Evolutionary conservation across 352 stramenopile genomes (phyloP).

Genomic region (Phytopythium cucurbitacearum): DNA sequence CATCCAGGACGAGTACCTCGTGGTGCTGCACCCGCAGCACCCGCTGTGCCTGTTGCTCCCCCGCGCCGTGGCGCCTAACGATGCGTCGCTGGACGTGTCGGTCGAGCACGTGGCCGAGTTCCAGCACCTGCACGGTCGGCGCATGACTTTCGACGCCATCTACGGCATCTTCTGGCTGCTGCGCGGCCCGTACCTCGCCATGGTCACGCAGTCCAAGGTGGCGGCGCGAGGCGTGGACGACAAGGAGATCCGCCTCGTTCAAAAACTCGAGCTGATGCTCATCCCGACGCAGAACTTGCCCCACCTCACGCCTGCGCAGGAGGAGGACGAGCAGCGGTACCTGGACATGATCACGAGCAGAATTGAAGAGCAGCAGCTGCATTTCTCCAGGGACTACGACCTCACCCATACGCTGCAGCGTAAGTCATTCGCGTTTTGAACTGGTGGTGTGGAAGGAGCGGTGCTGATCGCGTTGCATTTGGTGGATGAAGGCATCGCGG

Average conservation of each 20-base stretch:
- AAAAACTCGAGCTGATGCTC: constrained; percentile 60
- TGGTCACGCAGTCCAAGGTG: constrained; percentile 67
- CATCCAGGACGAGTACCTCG: constrained; percentile 67
- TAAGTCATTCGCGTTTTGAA: constrained; percentile 25
- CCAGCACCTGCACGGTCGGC: constrained; percentile 62
- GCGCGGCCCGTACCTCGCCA: constrained; percentile 58
- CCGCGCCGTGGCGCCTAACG: constrained; percentile 14
- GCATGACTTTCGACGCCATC: constrained; percentile 75
- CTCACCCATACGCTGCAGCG: constrained; percentile 77
- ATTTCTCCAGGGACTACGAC: constrained; percentile 76
- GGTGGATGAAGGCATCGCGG: constrained; percentile 35
- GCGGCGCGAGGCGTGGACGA: constrained; percentile 44
- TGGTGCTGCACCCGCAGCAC: constrained; percentile 46
- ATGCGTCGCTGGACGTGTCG: constrained; percentile 38
- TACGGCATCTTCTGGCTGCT: constrained; percentile 76
- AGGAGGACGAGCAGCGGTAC: constrained; percentile 58
- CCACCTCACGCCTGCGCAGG: constrained; percentile 36
- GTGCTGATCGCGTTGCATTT: neutral
- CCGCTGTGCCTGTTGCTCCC: constrained; percentile 49
- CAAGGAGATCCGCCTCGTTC: constrained; percentile 50
- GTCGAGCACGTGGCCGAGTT: constrained; percentile 61
- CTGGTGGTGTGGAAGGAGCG: neutral
- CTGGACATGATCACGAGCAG: constrained; percentile 55
- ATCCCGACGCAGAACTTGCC: constrained; percentile 60
- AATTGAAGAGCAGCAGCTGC: constrained; percentile 56